Base-by-base conservation (phyloP, 306 rosid species). In the Aeschynomene evenia region DNA sequence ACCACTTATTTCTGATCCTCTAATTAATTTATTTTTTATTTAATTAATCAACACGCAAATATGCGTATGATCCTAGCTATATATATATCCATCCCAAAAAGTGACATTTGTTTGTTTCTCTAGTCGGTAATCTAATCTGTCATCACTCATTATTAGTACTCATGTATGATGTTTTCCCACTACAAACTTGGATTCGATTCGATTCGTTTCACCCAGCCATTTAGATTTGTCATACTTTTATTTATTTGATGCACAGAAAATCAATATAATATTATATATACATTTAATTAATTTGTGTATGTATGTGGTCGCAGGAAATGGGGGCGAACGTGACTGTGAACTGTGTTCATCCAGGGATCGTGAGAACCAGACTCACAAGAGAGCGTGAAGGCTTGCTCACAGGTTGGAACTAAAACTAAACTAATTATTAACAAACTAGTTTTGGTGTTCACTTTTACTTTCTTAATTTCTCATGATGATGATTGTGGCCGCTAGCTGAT, bases 331-430 rank as follows among this genome's bases (percentile, higher is more conserved):
- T 93, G 66, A 93, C 86, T 0, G 91, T 86, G 37, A 93, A 90
- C 71, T 90, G 97, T 23, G 96, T 93, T 54, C 98, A 93, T 79
- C 98, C 98, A 1, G 97, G 98, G 43, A 82, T 93, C 16, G 97
- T 88, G 18, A 85, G 85, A 70, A 93, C 98, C 75, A 86, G 96
- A 49, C 93, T 93, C 71, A 93, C 96, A 46, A 81, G 97, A 83
- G 98, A 94, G 72, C 96, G 96, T 62, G 98, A 90, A 65, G 98
- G 98, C 40, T 60, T 86, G 1, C 53, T 87, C 31, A 93, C 91
- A 77, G 98, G 98, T 93, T 29, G 5, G 40, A 61, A 31, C 21
- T 26, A 11, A 63, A n/a, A n/a, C n/a, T n/a, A n/a, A n/a, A n/a
- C n/a, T n/a, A n/a, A n/a, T n/a, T n/a, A n/a, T n/a, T n/a, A n/a